A percentile compares a stretch with the other conserved stretches of the same genome.
Conservation (phyloP, 1,284 basidiomycete species). For the Sanghuangporus baumii region DNA sequence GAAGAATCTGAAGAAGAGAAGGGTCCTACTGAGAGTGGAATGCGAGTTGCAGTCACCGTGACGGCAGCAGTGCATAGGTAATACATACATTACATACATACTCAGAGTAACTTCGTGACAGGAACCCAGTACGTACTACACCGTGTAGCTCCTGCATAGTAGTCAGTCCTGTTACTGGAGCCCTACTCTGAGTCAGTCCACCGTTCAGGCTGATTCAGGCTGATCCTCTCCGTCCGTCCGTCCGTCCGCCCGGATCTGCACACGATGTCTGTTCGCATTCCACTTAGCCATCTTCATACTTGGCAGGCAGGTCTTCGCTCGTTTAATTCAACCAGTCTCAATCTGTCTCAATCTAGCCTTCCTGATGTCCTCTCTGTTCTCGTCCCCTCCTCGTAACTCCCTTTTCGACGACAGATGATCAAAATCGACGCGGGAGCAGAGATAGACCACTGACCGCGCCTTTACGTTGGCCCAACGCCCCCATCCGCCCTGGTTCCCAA, state of each 20-base stretch:
- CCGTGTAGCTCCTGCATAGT: neutral
- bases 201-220: neutral
- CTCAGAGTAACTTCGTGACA: neutral
- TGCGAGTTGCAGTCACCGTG: neutral
- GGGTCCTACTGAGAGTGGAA: neutral
- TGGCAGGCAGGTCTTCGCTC: neutral
- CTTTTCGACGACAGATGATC: slow-evolving; percentile 8
- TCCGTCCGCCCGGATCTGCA: neutral
- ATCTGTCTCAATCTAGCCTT: neutral
- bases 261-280: neutral
- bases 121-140: neutral
- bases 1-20: neutral
- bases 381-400: neutral
- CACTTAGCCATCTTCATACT: neutral
- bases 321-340: neutral
- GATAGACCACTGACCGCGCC: neutral
- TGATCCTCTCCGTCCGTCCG: neutral
- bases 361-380: neutral
- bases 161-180: neutral
- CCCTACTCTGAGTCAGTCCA: neutral
- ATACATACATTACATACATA: neutral
- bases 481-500: slow-evolving; percentile 1
- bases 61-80: too few species aligned
- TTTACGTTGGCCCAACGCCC: neutral
- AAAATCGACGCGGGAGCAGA: slow-evolving; percentile 11